Evolutionary conservation across 2,329 filamentous ascomycete species (phyloP), one percentile per base, ranked within the genome.

Genomic region (Alternaria sp.): DNA sequence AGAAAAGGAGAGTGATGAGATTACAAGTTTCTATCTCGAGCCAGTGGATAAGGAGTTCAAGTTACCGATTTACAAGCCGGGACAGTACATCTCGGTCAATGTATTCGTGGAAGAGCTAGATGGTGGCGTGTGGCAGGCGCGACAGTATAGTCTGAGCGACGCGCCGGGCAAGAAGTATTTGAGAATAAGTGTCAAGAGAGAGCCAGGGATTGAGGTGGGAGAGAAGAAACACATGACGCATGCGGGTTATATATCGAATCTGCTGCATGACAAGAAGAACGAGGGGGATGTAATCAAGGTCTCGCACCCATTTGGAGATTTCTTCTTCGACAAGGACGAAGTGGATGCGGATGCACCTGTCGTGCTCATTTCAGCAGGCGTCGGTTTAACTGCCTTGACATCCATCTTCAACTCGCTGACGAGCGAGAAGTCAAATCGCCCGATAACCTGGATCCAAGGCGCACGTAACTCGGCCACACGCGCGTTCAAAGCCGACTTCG

Each of bases 71-170:
- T 93, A 87, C 81, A 82, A 85, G 59, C 90, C 91, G 0, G 91
- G 91, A 36, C 90, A 93, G 78, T 93, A 92, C 73, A 84, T 92
- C 62, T 90, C 89, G 0, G 79, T 92, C 48, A 85, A 85, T 51
- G 76, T 89, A 8, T 81, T 84, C 51, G 84, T 91, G 0, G 85
- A 86, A 1, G 72, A 76, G 62, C 53, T 78, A 14, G 68, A 76
- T 8, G 74, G 71, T 10, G 85, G 86, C n/a, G 83, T 87, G 73
- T 79, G 83, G 65, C 91, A 93, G 77, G 84, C 87, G 18, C 83
- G 90, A 32, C 91, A 93, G 77, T 93, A 92, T 79, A 91, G 89
- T 27, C 83, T 93, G 62, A 90, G 86, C 70, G 89, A 92, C 65
- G 83, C 86, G 51, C 89, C 88, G 2, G 81, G 81, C 2, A 79